phyloP scores from a whole-genome alignment of 345 rosid genomes.

The Diplotaxis tenuifolia region DNA sequence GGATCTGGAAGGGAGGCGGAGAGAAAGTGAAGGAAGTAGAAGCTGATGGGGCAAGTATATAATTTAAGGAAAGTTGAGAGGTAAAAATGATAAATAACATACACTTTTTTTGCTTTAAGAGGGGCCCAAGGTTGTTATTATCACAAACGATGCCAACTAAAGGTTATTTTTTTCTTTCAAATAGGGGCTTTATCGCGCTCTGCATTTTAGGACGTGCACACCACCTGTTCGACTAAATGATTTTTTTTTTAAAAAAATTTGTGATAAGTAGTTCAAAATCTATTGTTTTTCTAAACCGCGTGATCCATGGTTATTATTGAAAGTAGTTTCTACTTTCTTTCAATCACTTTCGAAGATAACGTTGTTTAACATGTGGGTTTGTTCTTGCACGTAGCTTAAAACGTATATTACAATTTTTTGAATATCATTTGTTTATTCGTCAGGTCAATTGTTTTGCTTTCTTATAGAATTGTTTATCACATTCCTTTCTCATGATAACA shows the following conservation, averaged over 20 bases:
- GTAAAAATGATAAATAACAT: background rate
- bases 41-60: too few relatives aligned
- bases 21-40: slow-evolving; percentile 2
- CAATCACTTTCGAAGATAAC: background rate
- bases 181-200: too few relatives aligned
- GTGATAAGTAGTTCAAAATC: background rate
- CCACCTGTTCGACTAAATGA: background rate
- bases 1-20: slow-evolving; percentile 33
- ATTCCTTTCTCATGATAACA: background rate
- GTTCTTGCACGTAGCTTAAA: background rate
- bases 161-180: background rate
- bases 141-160: too few relatives aligned
- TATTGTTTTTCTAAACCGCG: background rate
- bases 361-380: background rate
- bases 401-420: background rate
- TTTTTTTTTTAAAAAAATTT: too few relatives aligned
- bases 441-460: background rate
- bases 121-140: too few relatives aligned
- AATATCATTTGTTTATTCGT: background rate
- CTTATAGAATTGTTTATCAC: background rate
- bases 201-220: background rate
- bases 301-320: background rate
- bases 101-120: too few relatives aligned
- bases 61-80: background rate
- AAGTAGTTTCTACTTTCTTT: background rate